Evolutionary conservation across 331 rosid genomes (phyloP), one percentile per base, ranked within the genome.

Genomic region (Ulmus americana): DNA sequence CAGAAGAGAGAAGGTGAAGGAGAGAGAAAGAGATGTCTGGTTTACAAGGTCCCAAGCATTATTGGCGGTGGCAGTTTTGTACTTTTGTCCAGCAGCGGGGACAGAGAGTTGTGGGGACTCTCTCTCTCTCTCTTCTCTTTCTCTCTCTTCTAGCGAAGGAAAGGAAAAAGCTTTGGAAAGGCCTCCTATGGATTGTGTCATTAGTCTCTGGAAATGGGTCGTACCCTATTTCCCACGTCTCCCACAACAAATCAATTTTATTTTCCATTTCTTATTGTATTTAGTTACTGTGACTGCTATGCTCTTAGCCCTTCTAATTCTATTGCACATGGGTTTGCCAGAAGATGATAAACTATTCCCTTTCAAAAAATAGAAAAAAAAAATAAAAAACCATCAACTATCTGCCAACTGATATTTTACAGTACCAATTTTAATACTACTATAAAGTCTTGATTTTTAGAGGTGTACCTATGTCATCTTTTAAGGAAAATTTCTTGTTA

Each of bases 11-110:
- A 51, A 67, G 60, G 80, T 67, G 70, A 51, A 67, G 60, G 62
- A 13, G 71, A 22, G 52, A 44, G 39, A 28, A 35, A 7, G 74
- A 65, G 65, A 63, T 79, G 88, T 84, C 86, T 84, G 81, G 81
- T 80, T 85, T 83, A 68, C 76, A 83, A 82, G 84, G 82, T 73
- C 91, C 84, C 79, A 83, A 86, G 85, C 95, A 85, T 89, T 92
- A 92, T 92, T 92, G 96, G 87, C 79, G 79, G 88, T 80, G 84
- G 85, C 90, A 88, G 90, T 76, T 84, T 88, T 86, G 96, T 88
- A 92, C 80, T 76, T 84, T 88, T 86, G 96, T 88, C 95, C 80
- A 38, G 74, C 88, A 83, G 86, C 87, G 78, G 70, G 63, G 85
- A 83, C 91, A 91, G 73, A 79, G 70, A 60, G 88, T 73, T 84